Conservation (phyloP, 1,139 yeast species). For the Scheffersomyces titani region DNA sequence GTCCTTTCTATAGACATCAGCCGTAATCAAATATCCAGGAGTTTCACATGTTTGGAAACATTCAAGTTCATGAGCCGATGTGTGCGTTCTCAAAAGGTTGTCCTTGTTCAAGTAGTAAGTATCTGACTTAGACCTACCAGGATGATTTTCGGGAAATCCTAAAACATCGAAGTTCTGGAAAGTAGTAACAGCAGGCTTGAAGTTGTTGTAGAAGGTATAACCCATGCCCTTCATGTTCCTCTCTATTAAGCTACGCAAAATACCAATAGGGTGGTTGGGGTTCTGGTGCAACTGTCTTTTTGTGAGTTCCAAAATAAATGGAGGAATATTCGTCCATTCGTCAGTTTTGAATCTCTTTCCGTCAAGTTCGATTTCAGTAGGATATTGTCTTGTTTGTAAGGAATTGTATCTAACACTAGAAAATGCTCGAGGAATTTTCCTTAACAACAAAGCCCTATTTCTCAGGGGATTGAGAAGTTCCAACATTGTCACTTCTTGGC, state of each 20-base stretch:
- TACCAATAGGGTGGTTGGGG: slow-evolving; percentile 85
- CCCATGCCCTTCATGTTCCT: slow-evolving; percentile 64
- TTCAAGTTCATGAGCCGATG: slow-evolving; percentile 93
- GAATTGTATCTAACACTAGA: not conserved
- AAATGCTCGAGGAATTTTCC: not conserved
- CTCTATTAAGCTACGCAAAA: slow-evolving; percentile 74
- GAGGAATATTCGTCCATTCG: slow-evolving; percentile 85
- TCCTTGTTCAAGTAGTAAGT: slow-evolving; percentile 83
- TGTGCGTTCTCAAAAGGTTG: slow-evolving; percentile 82
- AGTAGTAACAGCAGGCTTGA: slow-evolving; percentile 80
- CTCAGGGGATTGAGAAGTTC: not conserved
- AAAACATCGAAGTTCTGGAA: slow-evolving; percentile 86
- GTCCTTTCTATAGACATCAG: slow-evolving; percentile 95
- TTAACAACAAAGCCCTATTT: not conserved
- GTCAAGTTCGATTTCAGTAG: slow-evolving; percentile 42
- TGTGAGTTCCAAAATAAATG: slow-evolving; percentile 66
- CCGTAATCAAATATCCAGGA: slow-evolving; percentile 89
- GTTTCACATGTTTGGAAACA: slow-evolving; percentile 69
- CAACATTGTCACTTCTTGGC: not conserved
- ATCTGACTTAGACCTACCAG: slow-evolving; percentile 90
- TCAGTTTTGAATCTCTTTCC: slow-evolving; percentile 62
- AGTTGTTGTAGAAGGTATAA: slow-evolving; percentile 77
- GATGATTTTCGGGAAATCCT: slow-evolving; percentile 91
- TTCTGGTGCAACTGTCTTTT: slow-evolving; percentile 74
- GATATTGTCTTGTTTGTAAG: slow-evolving; percentile 12